A percentile compares a stretch with the other conserved stretches of the same genome.
These are phyloP conservation scores for Alternaria tenuissima DNA, from an alignment of 2,329 filamentous ascomycete genomes.

Conservation along the genomic window DNA sequence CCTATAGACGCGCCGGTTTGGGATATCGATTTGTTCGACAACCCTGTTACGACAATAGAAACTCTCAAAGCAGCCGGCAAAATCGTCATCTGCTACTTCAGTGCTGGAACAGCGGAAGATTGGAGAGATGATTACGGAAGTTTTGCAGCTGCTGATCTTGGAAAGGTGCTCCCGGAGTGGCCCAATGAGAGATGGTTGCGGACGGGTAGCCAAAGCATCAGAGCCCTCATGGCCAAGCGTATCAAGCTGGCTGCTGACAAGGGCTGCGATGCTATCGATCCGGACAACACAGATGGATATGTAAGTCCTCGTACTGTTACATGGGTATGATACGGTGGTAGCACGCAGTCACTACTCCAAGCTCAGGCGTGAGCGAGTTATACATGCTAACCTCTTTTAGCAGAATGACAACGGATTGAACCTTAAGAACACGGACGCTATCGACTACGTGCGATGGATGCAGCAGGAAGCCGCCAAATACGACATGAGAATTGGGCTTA, in stretches of 20 bases:
- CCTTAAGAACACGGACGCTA: slow-evolving; percentile 31
- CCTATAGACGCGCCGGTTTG: slow-evolving; percentile 40
- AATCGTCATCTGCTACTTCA: slow-evolving; percentile 45
- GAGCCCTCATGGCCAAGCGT: slow-evolving; percentile 41
- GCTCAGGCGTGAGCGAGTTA: neutral
- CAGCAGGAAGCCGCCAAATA: slow-evolving; percentile 25
- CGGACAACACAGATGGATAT: slow-evolving; percentile 42
- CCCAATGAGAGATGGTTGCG: slow-evolving; percentile 44
- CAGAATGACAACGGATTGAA: slow-evolving; percentile 44
- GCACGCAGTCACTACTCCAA: neutral
- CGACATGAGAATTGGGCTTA: slow-evolving; percentile 39
- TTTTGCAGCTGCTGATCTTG: slow-evolving; percentile 35
- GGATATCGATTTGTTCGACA: slow-evolving; percentile 46
- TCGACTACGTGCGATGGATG: neutral
- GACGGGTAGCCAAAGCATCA: slow-evolving; percentile 31
- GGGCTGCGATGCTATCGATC: slow-evolving; percentile 45
- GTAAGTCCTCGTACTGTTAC: slow-evolving; percentile 15
- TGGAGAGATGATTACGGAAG: slow-evolving; percentile 40
- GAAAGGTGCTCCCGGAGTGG: slow-evolving; percentile 42
- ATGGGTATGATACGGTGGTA: neutral
- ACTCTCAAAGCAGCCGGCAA: slow-evolving; percentile 36
- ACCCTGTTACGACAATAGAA: slow-evolving; percentile 28
- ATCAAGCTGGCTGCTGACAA: slow-evolving; percentile 41
- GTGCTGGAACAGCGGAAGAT: slow-evolving; percentile 41
- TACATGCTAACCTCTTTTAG: slow-evolving; percentile 24